A percentile compares a stretch with the other conserved stretches of the same genome.
phyloP scores from a whole-genome alignment of 352 stramenopile species.

The Phytophthora idaei region DNA sequence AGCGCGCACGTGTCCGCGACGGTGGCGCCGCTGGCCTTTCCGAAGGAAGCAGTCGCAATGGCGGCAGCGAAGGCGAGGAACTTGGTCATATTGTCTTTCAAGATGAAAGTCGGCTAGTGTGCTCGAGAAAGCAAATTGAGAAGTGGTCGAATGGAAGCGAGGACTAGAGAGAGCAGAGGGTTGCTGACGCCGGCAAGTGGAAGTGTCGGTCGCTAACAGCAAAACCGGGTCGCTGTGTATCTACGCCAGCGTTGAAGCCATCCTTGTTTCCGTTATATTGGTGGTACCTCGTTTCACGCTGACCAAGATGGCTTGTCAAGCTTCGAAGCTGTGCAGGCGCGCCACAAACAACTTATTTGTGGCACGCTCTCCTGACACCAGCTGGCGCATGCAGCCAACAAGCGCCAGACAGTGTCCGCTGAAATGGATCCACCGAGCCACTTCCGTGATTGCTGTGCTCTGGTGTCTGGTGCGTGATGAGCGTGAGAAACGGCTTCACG shows the following conservation, averaged over 20 bases:
- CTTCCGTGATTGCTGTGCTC: conserved; percentile 23
- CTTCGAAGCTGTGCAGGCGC: neutral
- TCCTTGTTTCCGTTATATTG: conserved; percentile 12
- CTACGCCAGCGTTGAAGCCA: conserved; percentile 7
- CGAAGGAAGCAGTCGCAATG: conserved; percentile 21
- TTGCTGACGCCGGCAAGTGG: conserved; percentile 8
- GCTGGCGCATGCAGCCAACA: conserved; percentile 7
- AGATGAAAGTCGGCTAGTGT: conserved; percentile 16
- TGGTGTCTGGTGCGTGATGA: conserved; percentile 19
- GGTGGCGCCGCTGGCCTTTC: conserved; percentile 23
- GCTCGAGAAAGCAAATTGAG: conserved; percentile 33
- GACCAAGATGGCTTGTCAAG: conserved; percentile 23
- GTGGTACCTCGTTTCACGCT: conserved; percentile 16
- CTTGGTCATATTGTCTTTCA: conserved; percentile 45
- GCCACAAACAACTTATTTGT: conserved; percentile 24
- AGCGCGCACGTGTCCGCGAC: conserved; percentile 32
- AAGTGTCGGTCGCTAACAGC: conserved; percentile 16
- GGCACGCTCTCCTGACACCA: conserved; percentile 11
- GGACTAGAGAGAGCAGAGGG: conserved; percentile 23
- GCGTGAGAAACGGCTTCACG: conserved; percentile 38
- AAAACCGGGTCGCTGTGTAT: conserved; percentile 25
- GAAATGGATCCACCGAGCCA: conserved; percentile 32
- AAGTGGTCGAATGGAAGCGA: conserved; percentile 22
- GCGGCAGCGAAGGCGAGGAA: conserved; percentile 40
- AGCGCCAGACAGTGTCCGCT: conserved; percentile 12